Conservation (phyloP, 2,329 filamentous ascomycete genomes). For the Trichoderma oligosporum region DNA sequence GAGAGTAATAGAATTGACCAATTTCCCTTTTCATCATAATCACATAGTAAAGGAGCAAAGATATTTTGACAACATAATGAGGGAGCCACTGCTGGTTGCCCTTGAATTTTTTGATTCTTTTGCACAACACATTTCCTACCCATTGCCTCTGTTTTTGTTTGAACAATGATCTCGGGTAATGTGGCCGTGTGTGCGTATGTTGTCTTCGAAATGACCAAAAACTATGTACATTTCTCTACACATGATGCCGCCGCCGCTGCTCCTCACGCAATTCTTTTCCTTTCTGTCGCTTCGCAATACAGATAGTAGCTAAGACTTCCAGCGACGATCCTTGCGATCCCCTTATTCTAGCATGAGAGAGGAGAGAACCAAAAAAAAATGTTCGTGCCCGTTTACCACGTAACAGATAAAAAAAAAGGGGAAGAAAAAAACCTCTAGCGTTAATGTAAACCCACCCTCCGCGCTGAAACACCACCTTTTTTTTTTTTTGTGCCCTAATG, state of each 20-base stretch:
- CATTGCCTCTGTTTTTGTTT: not conserved
- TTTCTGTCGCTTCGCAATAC: not conserved
- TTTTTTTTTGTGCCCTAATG: not conserved
- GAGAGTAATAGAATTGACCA: constrained; percentile 14
- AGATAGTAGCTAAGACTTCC: not conserved
- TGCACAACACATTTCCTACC: not conserved
- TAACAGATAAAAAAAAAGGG: not conserved
- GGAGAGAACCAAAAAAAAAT: not conserved
- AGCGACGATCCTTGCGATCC: not conserved
- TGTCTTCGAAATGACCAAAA: constrained; percentile 2
- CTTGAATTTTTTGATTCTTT: not conserved
- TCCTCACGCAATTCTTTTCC: not conserved
- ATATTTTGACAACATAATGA: not conserved
- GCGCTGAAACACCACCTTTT: not conserved
- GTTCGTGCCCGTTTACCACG: not conserved
- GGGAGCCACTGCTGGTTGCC: not conserved
- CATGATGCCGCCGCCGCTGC: not conserved
- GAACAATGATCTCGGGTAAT: not conserved
- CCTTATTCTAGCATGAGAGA: constrained; percentile 12
- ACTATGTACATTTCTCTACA: constrained; percentile 19
- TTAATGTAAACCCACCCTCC: not conserved
- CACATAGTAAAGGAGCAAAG: not conserved
- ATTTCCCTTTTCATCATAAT: not conserved
- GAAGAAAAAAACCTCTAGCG: constrained; percentile 7
- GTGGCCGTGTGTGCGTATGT: not conserved